Evolutionary conservation across 177 flowering plant genomes (phyloP).

Genomic region (Vitis hybrid): DNA sequence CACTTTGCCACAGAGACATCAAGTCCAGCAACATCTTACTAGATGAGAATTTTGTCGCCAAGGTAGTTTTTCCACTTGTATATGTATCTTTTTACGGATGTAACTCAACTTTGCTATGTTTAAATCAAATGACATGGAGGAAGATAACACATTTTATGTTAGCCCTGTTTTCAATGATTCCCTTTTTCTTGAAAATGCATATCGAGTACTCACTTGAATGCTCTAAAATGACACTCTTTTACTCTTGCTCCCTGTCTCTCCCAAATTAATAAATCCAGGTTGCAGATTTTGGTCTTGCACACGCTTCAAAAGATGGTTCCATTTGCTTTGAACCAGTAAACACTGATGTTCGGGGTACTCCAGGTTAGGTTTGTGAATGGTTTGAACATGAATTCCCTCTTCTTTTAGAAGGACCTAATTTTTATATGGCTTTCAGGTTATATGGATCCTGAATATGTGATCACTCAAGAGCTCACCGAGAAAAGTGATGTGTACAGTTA

Average conservation of each 20-base stretch:
- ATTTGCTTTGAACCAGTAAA: conserved; percentile 85
- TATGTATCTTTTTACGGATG: background rate
- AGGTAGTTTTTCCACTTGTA: conserved; percentile 43
- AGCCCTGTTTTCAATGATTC: background rate
- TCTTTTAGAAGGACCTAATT: conserved; percentile 4
- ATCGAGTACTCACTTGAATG: background rate
- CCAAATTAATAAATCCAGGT: conserved; percentile 40
- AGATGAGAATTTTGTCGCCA: conserved; percentile 84
- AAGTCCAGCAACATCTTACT: conserved; percentile 96
- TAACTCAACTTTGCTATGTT: background rate
- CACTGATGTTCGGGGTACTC: conserved; percentile 94
- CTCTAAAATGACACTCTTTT: background rate
- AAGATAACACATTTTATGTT: background rate
- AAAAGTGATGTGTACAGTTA: conserved; percentile 97
- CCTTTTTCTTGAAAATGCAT: background rate
- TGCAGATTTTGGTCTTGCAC: conserved; percentile 98
- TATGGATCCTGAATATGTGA: conserved; percentile 94
- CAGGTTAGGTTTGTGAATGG: conserved; percentile 48
- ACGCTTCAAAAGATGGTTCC: conserved; percentile 86
- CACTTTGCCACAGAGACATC: conserved; percentile 96
- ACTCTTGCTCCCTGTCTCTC: background rate
- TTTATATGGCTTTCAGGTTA: conserved; percentile 62
- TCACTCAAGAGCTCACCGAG: conserved; percentile 90
- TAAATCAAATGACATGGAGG: background rate
- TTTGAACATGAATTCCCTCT: background rate